Conservation (phyloP, 2,329 filamentous ascomycete genomes). For the Pseudogymnoascus sp. region DNA sequence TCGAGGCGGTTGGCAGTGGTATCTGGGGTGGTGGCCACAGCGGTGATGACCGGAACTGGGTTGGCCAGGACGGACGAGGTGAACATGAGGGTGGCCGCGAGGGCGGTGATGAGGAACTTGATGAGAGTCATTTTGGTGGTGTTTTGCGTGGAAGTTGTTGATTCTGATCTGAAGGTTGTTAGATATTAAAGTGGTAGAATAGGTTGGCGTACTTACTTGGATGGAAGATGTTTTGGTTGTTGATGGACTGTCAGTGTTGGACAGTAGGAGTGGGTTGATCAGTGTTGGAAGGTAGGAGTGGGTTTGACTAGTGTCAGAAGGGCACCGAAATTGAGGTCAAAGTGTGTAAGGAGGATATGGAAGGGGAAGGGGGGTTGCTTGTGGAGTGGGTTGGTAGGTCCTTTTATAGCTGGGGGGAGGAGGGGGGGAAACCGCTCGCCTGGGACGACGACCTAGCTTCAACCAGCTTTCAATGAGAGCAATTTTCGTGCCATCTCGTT, state of each 20-base stretch:
- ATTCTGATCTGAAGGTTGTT: background rate
- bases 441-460: background rate
- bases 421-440: too few relatives aligned
- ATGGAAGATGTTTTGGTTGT: background rate
- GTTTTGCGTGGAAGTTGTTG: background rate
- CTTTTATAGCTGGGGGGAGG: background rate
- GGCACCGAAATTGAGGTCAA: background rate
- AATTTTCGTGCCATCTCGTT: background rate
- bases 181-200: background rate
- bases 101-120: background rate
- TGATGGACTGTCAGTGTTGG: background rate
- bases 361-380: background rate
- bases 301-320: background rate
- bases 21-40: background rate
- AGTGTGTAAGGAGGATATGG: background rate
- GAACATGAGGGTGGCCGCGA: background rate
- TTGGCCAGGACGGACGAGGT: background rate
- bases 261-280: background rate
- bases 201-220: background rate
- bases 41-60: background rate
- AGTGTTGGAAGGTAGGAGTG: background rate
- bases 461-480: background rate
- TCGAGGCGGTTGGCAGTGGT: background rate
- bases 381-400: background rate
- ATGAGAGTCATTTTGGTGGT: background rate